A percentile compares a stretch with the other conserved stretches of the same genome.
Evolutionary conservation across 2,329 filamentous ascomycete genomes (phyloP).

Genomic region (Ophiostoma triangulosporum): DNA sequence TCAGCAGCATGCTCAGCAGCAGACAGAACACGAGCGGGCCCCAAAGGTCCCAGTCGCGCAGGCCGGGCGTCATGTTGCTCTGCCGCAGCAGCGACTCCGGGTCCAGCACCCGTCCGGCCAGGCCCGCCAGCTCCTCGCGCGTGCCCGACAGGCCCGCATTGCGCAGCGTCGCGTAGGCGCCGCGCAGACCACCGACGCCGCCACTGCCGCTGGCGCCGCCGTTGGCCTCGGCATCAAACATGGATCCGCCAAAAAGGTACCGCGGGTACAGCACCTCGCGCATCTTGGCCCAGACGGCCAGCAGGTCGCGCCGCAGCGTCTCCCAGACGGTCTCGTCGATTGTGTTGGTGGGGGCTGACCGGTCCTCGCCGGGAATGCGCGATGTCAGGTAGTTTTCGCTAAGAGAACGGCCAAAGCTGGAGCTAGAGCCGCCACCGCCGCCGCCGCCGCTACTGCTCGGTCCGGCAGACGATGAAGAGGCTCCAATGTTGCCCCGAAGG

Average conservation of each 20-base stretch:
- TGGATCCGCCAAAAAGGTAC: slow-evolving; percentile 66
- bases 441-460: slow-evolving; percentile 28
- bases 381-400: slow-evolving; percentile 78
- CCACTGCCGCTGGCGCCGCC: background rate
- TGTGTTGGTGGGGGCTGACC: slow-evolving; percentile 76
- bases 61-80: slow-evolving; percentile 71
- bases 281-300: slow-evolving; percentile 97
- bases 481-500: slow-evolving; percentile 71
- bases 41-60: slow-evolving; percentile 98
- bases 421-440: background rate
- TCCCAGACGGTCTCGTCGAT: slow-evolving; percentile 98
- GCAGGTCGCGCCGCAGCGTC: slow-evolving; percentile 80
- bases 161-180: slow-evolving; percentile 48
- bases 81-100: slow-evolving; percentile 44
- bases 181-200: slow-evolving; percentile 27
- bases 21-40: slow-evolving; percentile 91
- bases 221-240: slow-evolving; percentile 42
- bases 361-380: slow-evolving; percentile 83
- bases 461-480: slow-evolving; percentile 64
- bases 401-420: slow-evolving; percentile 37
- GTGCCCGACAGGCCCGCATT: slow-evolving; percentile 45
- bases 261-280: slow-evolving; percentile 92
- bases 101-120: slow-evolving; percentile 50
- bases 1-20: slow-evolving; percentile 59
- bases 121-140: slow-evolving; percentile 46